Base-by-base conservation (phyloP, 1,284 basidiomycete genomes). In the Agroathelia rolfsii region DNA sequence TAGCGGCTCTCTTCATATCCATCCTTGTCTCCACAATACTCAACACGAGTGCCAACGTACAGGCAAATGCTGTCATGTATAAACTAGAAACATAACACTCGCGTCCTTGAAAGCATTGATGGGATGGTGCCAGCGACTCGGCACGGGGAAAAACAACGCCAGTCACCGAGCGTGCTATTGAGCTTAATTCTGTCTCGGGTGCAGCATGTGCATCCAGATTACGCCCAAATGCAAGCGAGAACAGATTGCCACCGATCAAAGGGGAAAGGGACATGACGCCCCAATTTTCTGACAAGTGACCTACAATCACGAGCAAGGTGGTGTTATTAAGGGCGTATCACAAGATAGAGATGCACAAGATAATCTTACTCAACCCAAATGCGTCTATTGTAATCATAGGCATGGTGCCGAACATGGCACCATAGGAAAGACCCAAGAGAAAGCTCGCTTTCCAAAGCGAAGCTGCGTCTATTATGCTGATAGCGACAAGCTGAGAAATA, bases 281-380 rank as follows among this genome's bases (percentile, higher is more conserved):
- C 78, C 78, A 92, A 53, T 93, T 94, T 57, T 89, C 79, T 3
- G 76, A 76, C 46, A 86, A 77, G 46, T 80, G 78, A 10, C 59
- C 76, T 78, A 39, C 39, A 27, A n/a, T 37, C 20, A 9, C 13
- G 14, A 23, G 35, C 30, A 24, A 27, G 32, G 13, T 34, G 32
- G 24, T n/a, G n/a, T n/a, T n/a, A n/a, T n/a, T n/a, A n/a, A n/a
- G n/a, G n/a, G n/a, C n/a, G n/a, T n/a, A n/a, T n/a, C n/a, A 20
- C 14, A 20, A 25, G 7, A 23, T 18, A 28, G 15, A 28, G 8
- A 24, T 17, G 20, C 16, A 19, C 14, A 19, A 17, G 28, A 13
- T 1, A 22, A 17, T 66, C 71, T 45, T 41, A 74, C 78, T 58
- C 50, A 89, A 62, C 5, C 89, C 88, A 45, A 92, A 93, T 82